Base-by-base conservation (phyloP, 495 filamentous ascomycete species). In the Aspergillus coremiiformis region DNA sequence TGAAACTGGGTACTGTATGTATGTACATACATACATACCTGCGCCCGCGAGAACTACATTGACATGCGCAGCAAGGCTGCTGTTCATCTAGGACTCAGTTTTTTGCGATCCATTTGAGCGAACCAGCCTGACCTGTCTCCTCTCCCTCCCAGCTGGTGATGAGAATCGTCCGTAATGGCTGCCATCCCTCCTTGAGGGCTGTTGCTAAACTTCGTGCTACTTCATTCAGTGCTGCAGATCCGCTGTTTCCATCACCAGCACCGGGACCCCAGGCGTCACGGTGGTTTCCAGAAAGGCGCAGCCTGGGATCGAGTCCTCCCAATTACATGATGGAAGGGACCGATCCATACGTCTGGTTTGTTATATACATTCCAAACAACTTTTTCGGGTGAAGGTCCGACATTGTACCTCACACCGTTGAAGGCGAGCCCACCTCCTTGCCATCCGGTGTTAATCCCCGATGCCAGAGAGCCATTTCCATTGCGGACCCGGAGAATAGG, bases 221-320 rank as follows among this genome's bases (percentile, higher is more conserved):
- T 66, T 93, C 89, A 19, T 90, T 69, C 75, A 91, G 22, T 86
- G 48, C 74, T 19, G 87, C 87, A 0, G 87, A 89, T 4, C 88
- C 89, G 23, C 81, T 84, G 53, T 84, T 82, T 0, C 87, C 83
- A 52, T 85, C 82, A 0, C 76, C 76, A 20, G 86, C 84, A 24
- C 89, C 87, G 37, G 84, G 83, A 11, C 78, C 82, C 85, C 85
- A 90, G 0, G 86, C 84, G 67, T 94, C 88, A n/a, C 87, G 80
- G 58, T 94, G 88, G 56, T 92, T 92, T 2, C 88, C 88, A 5
- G 68, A 35, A 89, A 30, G 1, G 12, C 76, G 2, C 81, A 85
- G 19, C 88, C 88, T 44, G 90, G 89, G 64, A 94, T 89, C 30
- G 87, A n/a, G n/a, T n/a, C n/a, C n/a, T 72, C 11, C 88, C 88